A percentile compares a stretch with the other conserved stretches of the same genome.
Evolutionary conservation across 768 basidiomycete species (phyloP).

Genomic region (Tephrocybe sp.): DNA sequence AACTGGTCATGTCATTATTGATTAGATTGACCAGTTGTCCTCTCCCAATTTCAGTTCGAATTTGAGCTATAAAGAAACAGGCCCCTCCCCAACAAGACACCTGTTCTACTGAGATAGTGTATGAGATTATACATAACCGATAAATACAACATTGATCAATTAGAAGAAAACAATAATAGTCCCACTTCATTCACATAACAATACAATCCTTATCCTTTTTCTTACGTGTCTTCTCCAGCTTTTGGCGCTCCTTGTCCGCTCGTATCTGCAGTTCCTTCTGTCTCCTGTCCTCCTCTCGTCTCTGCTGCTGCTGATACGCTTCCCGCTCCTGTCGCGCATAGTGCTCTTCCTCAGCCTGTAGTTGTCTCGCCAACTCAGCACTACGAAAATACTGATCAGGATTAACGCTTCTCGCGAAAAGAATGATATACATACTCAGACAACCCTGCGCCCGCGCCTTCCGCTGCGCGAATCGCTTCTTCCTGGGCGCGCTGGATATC

Average conservation of each 20-base stretch:
- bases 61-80: too few relatives aligned
- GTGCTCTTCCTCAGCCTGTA: slow-evolving; percentile 82
- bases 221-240: slow-evolving; percentile 43
- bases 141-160: too few relatives aligned
- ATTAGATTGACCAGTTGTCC: too few relatives aligned
- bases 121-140: too few relatives aligned
- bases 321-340: slow-evolving; percentile 40
- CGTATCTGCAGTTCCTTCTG: slow-evolving; percentile 26
- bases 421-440: slow-evolving; percentile 54
- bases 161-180: too few relatives aligned
- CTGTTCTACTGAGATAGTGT: too few relatives aligned
- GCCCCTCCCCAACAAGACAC: too few relatives aligned
- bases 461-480: slow-evolving; percentile 20
- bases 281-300: slow-evolving; percentile 25
- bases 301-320: slow-evolving; percentile 27
- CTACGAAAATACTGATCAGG: slow-evolving; percentile 34
- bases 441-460: slow-evolving; percentile 27
- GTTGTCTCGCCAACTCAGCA: slow-evolving; percentile 65
- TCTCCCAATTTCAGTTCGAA: too few relatives aligned
- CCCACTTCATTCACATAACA: slow-evolving; percentile 44
- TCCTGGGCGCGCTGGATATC: slow-evolving; percentile 44
- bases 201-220: slow-evolving; percentile 44
- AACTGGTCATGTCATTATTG: too few relatives aligned
- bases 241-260: slow-evolving; percentile 26
- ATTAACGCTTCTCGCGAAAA: not conserved